Evolutionary conservation across 768 basidiomycete genomes (phyloP), one percentile per base, ranked within the genome.

Genomic region (Hygrophorus pudorinus): DNA sequence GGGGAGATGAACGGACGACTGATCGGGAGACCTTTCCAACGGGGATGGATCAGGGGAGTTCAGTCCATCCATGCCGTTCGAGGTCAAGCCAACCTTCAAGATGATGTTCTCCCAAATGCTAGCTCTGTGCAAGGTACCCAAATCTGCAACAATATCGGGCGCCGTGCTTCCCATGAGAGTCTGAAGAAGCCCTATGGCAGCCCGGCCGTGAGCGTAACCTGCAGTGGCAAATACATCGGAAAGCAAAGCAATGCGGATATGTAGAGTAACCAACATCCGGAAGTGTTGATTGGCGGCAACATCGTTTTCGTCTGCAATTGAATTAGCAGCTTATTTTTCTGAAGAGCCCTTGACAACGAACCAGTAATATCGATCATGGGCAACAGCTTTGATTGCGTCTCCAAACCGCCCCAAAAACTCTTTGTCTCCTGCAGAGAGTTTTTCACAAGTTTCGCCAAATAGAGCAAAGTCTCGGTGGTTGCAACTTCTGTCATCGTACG

Each of bases 101-200:
- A 79, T 63, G 32, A 89, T 84, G 52, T 88, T 91, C 63, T 94
- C 89, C 85, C 87, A 89, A 5, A 89, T 75, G 48, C 78, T 81
- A 1, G 81, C 76, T 12, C 88, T 78, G 58, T 96, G 91, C 5
- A 97, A 65, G 36, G 74, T 62, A 2, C 92, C 94, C 20, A 97
- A 68, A 49, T 85, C 75, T 3, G 64, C 62, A 18, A 98, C 63
- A 20, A 89, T 74, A 48, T 78, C 68, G 13, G 76, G 70, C 13
- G 79, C 71, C 17, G 74, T 76, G 17, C 71, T 72, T 16, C 68
- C 72, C 71, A 83, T 81, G 38, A 96, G 62, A 3, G 78, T 79
- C 54, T 86, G 80, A 28, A 94, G 72, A 31, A 93, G 68, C 2
- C 78, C 67, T 7, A 83, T 78, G 1, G 85, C 79, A 20, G 80